Percentiles rank a stretch among this genome's conserved stretches.
These are phyloP conservation scores for Starmerella potacharoeniae DNA, from an alignment of 805 yeast species.

Conservation along the genomic window DNA sequence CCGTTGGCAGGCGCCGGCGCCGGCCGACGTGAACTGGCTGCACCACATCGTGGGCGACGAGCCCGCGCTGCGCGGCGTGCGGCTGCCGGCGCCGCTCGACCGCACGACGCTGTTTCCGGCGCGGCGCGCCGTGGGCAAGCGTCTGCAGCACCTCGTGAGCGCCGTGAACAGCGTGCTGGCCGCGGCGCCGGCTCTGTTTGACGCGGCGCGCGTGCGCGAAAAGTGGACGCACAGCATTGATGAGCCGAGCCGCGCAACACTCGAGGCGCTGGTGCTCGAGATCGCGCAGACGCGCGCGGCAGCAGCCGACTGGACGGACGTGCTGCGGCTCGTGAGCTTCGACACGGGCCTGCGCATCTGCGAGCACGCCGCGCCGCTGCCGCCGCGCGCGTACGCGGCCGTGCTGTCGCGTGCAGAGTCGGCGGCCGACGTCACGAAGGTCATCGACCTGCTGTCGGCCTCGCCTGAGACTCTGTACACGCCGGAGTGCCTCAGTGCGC, in stretches of 20 bases:
- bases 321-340: constrained; percentile 7
- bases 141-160: constrained; percentile 7
- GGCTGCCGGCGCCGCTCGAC: constrained; percentile 3
- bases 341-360: neutral
- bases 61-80: neutral
- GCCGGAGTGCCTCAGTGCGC: constrained; percentile 9
- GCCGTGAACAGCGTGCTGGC: constrained; percentile 8
- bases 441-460: constrained; percentile 1
- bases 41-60: constrained; percentile 1
- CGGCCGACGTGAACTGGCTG: constrained; percentile 17
- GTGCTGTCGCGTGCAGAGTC: constrained; percentile 1
- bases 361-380: neutral
- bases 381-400: constrained; percentile 5
- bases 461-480: constrained; percentile 10
- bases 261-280: constrained; percentile 1
- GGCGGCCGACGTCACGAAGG: neutral
- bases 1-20: constrained; percentile 14
- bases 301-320: constrained; percentile 5
- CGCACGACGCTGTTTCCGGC: neutral
- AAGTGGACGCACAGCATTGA: constrained; percentile 9
- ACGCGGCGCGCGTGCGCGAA: neutral
- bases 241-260: neutral
- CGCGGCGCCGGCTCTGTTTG: constrained; percentile 4
- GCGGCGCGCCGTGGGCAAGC: neutral
- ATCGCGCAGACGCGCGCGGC: neutral